Evolutionary conservation across 2,329 filamentous ascomycete species (phyloP).

Genomic region (Diaporthe citri): DNA sequence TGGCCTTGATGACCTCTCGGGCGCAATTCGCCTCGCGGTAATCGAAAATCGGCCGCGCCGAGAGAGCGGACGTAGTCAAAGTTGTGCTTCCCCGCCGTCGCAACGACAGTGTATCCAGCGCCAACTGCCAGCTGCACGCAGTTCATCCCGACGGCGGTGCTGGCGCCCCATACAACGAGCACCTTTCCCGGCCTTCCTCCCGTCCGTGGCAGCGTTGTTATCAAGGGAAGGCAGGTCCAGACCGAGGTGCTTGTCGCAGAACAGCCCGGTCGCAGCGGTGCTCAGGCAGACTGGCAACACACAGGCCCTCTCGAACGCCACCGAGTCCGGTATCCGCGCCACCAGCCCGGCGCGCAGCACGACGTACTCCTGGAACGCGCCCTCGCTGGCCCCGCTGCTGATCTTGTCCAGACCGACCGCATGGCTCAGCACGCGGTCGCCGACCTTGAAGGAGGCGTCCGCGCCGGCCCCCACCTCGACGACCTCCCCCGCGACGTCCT

Average conservation of each 20-base stretch:
- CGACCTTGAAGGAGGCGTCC: slow-evolving; percentile 47
- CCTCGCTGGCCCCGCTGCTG: slow-evolving; percentile 41
- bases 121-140: slow-evolving; percentile 60
- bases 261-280: slow-evolving; percentile 47
- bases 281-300: slow-evolving; percentile 47
- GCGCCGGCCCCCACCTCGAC: slow-evolving; percentile 47
- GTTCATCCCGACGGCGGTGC: slow-evolving; percentile 58
- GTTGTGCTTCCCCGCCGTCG: slow-evolving; percentile 56
- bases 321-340: slow-evolving; percentile 43
- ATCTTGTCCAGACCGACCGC: slow-evolving; percentile 44
- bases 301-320: slow-evolving; percentile 44
- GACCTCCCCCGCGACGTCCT: slow-evolving; percentile 51
- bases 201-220: background rate
- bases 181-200: background rate
- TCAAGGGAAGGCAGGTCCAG: slow-evolving; percentile 37
- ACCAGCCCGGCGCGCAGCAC: slow-evolving; percentile 28
- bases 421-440: slow-evolving; percentile 50
- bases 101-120: slow-evolving; percentile 58
- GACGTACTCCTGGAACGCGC: slow-evolving; percentile 47
- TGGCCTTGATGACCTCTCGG: slow-evolving; percentile 46
- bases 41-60: slow-evolving; percentile 58
- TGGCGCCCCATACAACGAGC: slow-evolving; percentile 57
- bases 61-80: slow-evolving; percentile 54
- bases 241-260: slow-evolving; percentile 43
- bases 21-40: slow-evolving; percentile 50